phyloP scores from a whole-genome alignment of 2,329 filamentous ascomycete genomes.

The Nemania sp. region DNA sequence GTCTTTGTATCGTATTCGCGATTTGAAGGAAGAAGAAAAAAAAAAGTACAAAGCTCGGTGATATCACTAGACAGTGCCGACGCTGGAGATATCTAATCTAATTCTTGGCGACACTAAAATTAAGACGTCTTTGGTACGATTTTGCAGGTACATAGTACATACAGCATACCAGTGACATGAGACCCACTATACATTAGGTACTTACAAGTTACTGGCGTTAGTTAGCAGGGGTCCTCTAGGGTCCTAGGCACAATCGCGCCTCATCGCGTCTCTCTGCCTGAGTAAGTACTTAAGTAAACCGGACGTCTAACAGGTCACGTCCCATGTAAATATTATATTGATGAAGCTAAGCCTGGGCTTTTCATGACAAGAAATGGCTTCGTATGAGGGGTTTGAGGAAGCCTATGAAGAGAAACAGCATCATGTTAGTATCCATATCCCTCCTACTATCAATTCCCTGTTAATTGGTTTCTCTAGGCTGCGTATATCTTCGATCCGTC shows the following conservation, averaged over 20 bases:
- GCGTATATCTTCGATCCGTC: constrained; percentile 72
- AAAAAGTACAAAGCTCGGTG: constrained; percentile 27
- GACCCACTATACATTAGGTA: too few relatives aligned
- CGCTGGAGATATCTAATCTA: constrained; percentile 1
- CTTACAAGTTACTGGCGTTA: too few relatives aligned
- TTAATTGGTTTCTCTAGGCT: constrained; percentile 57
- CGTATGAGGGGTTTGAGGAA: constrained; percentile 40
- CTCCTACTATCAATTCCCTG: background rate
- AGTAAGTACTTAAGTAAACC: too few relatives aligned
- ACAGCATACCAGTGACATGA: too few relatives aligned
- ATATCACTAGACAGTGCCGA: constrained; percentile 21
- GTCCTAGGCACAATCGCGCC: constrained; percentile 11
- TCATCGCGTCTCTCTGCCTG: constrained; percentile 24
- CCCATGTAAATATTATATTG: background rate
- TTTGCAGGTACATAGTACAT: too few relatives aligned
- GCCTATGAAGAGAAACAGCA: constrained; percentile 50
- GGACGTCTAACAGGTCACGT: too few relatives aligned
- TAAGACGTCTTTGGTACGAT: background rate
- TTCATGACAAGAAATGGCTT: constrained; percentile 42
- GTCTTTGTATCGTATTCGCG: background rate
- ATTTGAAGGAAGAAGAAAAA: constrained; percentile 20
- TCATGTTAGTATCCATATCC: constrained; percentile 40
- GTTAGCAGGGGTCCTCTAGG: too few relatives aligned
- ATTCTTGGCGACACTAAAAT: background rate
- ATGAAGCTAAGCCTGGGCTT: background rate